A percentile compares a stretch with the other conserved stretches of the same genome.
Conservation (phyloP, 164 flowering plant species). For the Buxus sempervirens region DNA sequence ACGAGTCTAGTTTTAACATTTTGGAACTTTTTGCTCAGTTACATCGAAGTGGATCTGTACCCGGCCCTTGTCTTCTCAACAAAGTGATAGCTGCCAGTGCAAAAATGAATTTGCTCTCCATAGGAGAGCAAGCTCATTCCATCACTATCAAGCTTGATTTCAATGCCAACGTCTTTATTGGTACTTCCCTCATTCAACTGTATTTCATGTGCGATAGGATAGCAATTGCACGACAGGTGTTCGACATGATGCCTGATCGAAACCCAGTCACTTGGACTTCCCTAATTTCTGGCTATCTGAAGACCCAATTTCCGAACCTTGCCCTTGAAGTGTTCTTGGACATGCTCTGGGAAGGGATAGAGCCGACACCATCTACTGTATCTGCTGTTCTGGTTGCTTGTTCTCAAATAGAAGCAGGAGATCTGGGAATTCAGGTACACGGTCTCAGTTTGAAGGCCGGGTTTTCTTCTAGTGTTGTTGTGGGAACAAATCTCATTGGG, state of each 20-base stretch:
- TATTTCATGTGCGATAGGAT: conserved; percentile 32
- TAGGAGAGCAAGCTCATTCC: conserved; percentile 36
- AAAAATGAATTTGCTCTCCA: conserved; percentile 10
- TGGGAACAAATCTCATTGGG: conserved; percentile 38
- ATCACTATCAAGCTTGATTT: conserved; percentile 34
- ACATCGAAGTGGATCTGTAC: not conserved
- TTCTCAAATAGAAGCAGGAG: conserved; percentile 21
- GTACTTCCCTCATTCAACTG: conserved; percentile 37
- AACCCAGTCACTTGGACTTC: conserved; percentile 45
- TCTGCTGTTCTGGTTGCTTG: conserved; percentile 31
- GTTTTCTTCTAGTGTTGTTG: conserved; percentile 28
- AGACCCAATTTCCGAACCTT: conserved; percentile 13
- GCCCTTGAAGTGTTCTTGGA: conserved; percentile 26
- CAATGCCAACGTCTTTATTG: conserved; percentile 25
- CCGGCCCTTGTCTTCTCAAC: conserved; percentile 19
- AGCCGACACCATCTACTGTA: conserved; percentile 23
- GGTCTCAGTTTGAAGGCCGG: conserved; percentile 30
- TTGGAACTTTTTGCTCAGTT: conserved; percentile 4
- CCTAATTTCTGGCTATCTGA: conserved; percentile 31
- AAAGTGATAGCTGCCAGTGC: conserved; percentile 33
- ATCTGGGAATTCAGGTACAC: conserved; percentile 39
- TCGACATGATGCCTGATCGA: conserved; percentile 39
- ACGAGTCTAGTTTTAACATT: not conserved
- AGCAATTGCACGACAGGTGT: conserved; percentile 23
- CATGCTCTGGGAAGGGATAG: conserved; percentile 30